These are phyloP conservation scores for Geotrichum macrosporum DNA, from an alignment of 1,139 yeast genomes.

Conservation along the genomic window DNA sequence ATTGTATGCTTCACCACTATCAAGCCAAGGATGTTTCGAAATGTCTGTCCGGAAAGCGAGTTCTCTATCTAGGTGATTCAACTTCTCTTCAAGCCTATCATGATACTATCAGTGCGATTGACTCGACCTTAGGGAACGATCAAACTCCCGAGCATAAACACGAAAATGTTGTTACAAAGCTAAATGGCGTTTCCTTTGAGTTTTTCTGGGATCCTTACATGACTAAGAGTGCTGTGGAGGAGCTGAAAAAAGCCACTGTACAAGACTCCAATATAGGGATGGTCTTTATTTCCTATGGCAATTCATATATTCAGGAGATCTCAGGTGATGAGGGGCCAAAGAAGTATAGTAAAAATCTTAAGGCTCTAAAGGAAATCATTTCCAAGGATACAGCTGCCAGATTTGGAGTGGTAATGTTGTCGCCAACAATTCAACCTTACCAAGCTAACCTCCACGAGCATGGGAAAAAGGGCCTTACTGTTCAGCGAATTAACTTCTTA, in stretches of 20 bases:
- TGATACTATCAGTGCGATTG: constrained; percentile 24
- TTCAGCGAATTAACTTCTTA: constrained; percentile 17
- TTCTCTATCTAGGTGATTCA: constrained; percentile 29
- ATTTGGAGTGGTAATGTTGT: constrained; percentile 18
- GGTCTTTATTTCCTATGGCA: constrained; percentile 25
- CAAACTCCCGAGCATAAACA: constrained; percentile 22
- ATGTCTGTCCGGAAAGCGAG: constrained; percentile 24
- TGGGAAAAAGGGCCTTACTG: constrained; percentile 20
- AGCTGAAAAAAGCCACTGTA: constrained; percentile 16
- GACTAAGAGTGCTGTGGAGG: constrained; percentile 20
- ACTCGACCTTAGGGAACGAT: constrained; percentile 22
- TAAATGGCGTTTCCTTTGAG: constrained; percentile 23
- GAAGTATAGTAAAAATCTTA: constrained; percentile 19
- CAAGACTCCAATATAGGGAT: constrained; percentile 20
- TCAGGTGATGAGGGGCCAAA: constrained; percentile 22
- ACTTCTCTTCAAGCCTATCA: constrained; percentile 27
- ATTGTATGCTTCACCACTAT: constrained; percentile 28
- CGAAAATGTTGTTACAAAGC: constrained; percentile 13
- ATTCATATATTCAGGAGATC: constrained; percentile 24
- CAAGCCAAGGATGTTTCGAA: constrained; percentile 21
- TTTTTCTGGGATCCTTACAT: constrained; percentile 30
- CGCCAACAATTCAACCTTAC: constrained; percentile 23
- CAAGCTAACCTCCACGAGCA: constrained; percentile 21
- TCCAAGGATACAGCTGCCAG: constrained; percentile 5
- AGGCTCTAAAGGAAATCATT: constrained; percentile 18